Evolutionary conservation across 257 asterid genomes (phyloP), one percentile per base, ranked within the genome.

Genomic region (Solanum arcanum): DNA sequence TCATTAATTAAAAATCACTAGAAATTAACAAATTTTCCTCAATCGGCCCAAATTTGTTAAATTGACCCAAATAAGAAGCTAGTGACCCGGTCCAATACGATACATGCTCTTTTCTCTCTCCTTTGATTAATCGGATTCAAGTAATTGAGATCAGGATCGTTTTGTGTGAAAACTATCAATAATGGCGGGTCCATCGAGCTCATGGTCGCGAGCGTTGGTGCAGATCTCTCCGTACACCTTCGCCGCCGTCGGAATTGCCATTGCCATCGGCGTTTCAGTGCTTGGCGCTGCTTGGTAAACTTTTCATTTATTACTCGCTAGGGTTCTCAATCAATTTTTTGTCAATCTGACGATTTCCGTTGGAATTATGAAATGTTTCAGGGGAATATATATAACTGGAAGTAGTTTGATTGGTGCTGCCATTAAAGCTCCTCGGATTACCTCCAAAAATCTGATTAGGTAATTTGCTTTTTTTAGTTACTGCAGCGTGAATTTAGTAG

Each of bases 221-320:
- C 95, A 89, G 90, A 94, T 97, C 94, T 95, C 99, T 59, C 99
- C 99, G 2, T 97, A 97, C 94, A 95, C 99, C 47, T 97, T 95
- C 91, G 83, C 99, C 86, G 96, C 99, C 90, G 82, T 97, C 87
- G 99, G 99, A 85, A 97, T 97, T 75, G 98, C 99, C 37, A 83
- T 97, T 76, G 93, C 99, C 13, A 95, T 97, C 74, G 99, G 99
- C 33, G 99, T 97, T 86, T 97, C 99, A 9, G 99, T 97, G 66
- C 98, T 97, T 89, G 99, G 99, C 52, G 99, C 99, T 46, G 99
- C 99, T 47, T 97, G 99, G 99, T 97, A 92, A 29, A 82, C 12
- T 20, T 23, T 27, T 56, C 73, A 9, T 86, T 21, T 49, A 9
- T 86, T 59, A 49, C 33, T 69, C 52, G 4, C 52, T 86, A 47